Evolutionary conservation across 2,329 filamentous ascomycete genomes (phyloP), one percentile per base, ranked within the genome.

Genomic region (Aspergillus oerlinghausenensis): DNA sequence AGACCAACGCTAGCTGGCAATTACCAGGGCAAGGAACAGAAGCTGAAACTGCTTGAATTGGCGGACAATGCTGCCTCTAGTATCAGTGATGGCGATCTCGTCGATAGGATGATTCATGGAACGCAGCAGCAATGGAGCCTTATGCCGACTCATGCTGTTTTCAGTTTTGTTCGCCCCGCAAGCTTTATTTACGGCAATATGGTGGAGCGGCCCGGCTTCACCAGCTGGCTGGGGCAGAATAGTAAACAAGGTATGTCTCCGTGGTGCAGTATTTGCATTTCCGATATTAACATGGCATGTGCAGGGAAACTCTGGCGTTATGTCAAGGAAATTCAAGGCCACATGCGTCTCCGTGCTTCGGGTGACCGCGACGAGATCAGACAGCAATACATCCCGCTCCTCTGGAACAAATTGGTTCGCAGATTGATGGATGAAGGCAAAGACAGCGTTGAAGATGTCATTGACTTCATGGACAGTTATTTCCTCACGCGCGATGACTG

Each of bases 31-130:
- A 85, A 84, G 61, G 88, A 93, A 71, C 82, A 87, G 60, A 88
- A 84, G 28, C 77, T 97, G 54, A 96, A 96, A 72, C 77, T 86
- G n/a, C 81, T 99, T 7, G 91, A 97, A 73, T 79, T 97, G 7
- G 84, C 88, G 23, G 92, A 96, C 62, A 84, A 90, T 66, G 94
- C 94, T 3, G 92, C 94, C 3, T 89, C 95, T 70, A 97, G 92
- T 70, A 99, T 99, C 75, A 97, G 92, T 67, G 94, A 99, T 68
- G 94, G 94, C 58, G 94, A 99, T 71, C 79, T 99, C 38, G 90
- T 97, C 2, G 94, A 99, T 73, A 84, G 91, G 52, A 97, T 99
- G 93, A 99, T 99, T 58, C 94, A 99, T 73, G 94, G 94, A 26
- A 90, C 91, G 48, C 94, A 99, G 70, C 94, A 99, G 71, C 94